Evolutionary conservation across 805 yeast genomes (phyloP).

Genomic region (Saccharomycopsis synnaedendra): DNA sequence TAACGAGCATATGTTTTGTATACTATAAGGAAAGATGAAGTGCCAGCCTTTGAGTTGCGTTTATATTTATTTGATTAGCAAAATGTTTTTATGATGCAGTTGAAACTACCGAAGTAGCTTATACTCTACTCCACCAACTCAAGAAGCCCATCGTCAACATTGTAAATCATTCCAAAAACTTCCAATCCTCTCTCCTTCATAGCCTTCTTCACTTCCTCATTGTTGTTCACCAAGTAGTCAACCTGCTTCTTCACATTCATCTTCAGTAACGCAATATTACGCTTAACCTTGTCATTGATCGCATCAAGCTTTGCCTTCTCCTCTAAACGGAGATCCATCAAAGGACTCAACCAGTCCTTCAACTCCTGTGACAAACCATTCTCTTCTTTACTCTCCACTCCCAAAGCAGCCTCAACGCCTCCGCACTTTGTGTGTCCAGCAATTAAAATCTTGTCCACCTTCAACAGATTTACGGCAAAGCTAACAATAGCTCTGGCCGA

Average conservation of each 20-base stretch:
- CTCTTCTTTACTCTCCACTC: conserved; percentile 29
- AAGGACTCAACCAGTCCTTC: conserved; percentile 62
- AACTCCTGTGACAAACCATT: conserved; percentile 30
- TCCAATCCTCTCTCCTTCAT: conserved; percentile 50
- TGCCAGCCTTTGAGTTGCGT: no score
- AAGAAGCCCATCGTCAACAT: conserved; percentile 66
- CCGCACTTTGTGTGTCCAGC: conserved; percentile 97
- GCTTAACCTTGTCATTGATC: conserved; percentile 38
- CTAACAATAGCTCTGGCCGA: conserved; percentile 72
- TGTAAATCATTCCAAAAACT: conserved; percentile 77
- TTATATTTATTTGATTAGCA: no score
- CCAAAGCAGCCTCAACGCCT: conserved; percentile 72
- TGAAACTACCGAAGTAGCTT: no score
- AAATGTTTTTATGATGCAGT: no score
- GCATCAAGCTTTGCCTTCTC: conserved; percentile 38
- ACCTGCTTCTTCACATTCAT: conserved; percentile 69
- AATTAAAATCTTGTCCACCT: conserved; percentile 69
- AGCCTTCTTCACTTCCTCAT: conserved; percentile 60
- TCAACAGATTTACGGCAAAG: conserved; percentile 75
- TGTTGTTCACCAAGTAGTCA: conserved; percentile 42
- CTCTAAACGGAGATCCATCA: conserved; percentile 56
- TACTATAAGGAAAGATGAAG: no score
- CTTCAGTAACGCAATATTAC: conserved; percentile 57
- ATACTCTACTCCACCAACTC: conserved; percentile 10
- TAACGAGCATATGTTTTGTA: no score